These are phyloP conservation scores for Chrysanthemum seticuspe DNA, from an alignment of 129 eudicot genomes.

Conservation along the genomic window DNA sequence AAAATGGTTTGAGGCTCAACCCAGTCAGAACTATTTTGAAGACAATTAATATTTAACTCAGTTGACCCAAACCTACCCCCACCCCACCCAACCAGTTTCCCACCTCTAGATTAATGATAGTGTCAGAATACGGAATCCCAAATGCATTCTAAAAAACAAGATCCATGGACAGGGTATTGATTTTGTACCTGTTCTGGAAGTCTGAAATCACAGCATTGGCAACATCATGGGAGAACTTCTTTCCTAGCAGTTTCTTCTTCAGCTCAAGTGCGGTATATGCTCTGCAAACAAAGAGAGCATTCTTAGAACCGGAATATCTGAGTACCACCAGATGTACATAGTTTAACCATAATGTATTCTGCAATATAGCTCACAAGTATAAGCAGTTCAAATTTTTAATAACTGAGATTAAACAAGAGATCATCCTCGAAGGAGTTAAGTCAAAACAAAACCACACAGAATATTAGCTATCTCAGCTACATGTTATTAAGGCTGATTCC, in stretches of 20 bases:
- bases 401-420: conserved; percentile 2
- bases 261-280: conserved; percentile 65
- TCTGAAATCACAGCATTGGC: conserved; percentile 59
- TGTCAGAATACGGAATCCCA: neutral
- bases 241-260: conserved; percentile 61
- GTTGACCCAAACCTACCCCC: too few species aligned
- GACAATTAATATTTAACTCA: too few species aligned
- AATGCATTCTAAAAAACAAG: conserved; percentile 2
- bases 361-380: neutral
- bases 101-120: neutral
- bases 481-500: neutral
- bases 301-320: conserved; percentile 2
- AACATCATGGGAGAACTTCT: conserved; percentile 44
- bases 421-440: neutral
- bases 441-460: too few species aligned
- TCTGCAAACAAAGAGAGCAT: conserved; percentile 37
- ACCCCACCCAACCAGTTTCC: neutral
- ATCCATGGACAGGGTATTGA: conserved; percentile 15
- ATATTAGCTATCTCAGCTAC: too few species aligned
- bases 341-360: neutral
- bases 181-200: conserved; percentile 65
- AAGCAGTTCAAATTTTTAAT: neutral
- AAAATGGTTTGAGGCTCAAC: neutral
- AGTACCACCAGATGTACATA: conserved; percentile 1
- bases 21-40: neutral